Base-by-base conservation (phyloP, 1,284 basidiomycete genomes). In the Ceratobasidium sp. region DNA sequence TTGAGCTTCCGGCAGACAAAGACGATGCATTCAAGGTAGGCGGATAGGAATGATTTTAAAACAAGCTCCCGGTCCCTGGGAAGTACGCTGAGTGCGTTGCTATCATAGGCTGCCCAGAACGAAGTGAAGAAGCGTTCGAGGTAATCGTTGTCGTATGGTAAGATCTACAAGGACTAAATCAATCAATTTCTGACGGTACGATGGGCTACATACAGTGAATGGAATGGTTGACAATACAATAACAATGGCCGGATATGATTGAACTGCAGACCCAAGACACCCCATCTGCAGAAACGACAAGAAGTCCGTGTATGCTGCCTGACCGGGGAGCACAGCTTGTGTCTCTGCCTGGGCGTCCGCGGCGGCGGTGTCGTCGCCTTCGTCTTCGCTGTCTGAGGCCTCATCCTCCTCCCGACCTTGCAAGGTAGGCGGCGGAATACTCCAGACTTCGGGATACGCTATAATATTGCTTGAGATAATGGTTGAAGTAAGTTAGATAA, bases 151-250 rank as follows among this genome's bases (percentile, higher is more conserved):
- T 83, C 79, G 8, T 81, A 79, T 0, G 84, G 81, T 31, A 86
- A 80, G 15, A 85, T 71, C 61, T 81, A 68, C 17, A 7, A 37
- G 3, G n/a, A 13, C 7, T 53, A n/a, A 39, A 2, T 45, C 39
- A 51, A 39, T 28, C 20, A 11, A 26, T 49, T 51, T 23, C 26
- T 47, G 83, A 17, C 78, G 58, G 71, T 26, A 15, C 23, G n/a
- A 1, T 26, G 77, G 17, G 35, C 64, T 39, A 84, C 88, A 64
- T 81, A 91, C 90, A 42, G 86, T 85, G 3, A 86, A 81, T 6
- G 94, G 93, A 33, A 97, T 89, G 0, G 93, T 95, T 0, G 93
- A 92, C 3, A 97, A 81, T 31, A 96, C 87, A 49, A 97, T 85
- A 10, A 96, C 84, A 37, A 96, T 86, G 0, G 90, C 87, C 0